Evolutionary conservation across 805 yeast species (phyloP), one percentile per base, ranked within the genome.

Genomic region (Tetrapisispora arboricola): DNA sequence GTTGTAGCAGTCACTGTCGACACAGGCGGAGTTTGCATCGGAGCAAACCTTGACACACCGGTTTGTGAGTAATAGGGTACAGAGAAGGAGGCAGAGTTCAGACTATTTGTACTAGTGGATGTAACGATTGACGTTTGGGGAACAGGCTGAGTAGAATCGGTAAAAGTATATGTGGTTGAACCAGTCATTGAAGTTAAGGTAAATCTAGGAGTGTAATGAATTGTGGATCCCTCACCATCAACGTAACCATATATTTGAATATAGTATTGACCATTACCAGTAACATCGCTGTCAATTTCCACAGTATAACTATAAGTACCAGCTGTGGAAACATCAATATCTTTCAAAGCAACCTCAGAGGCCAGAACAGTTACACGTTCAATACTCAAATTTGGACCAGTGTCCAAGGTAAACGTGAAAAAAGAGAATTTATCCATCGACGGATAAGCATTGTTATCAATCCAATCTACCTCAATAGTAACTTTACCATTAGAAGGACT

Each of bases 21-120:
- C 3, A 80, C 84, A 6, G 98, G 96, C 63, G 86, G 95, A 44
- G 69, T 58, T 64, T 88, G 96, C 95, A 87, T 85, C 40, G 96
- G 96, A 1, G 97, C 96, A 60, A 64, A 84, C 51, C 88, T 73
- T 9, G 84, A 75, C 17, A 50, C 61, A 24, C 95, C 95, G 0
- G 92, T 80, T 65, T 90, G 97, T 51, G 51, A 47, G 3, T 84
- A 73, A 64, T 88, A 90, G 2, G 94, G 72, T 6, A 87, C 65
- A 3, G 79, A 57, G 58, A 80, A 81, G 2, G 86, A 78, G 11
- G 58, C 61, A 25, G 66, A 60, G 49, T 66, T 70, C 21, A 67
- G 67, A 6, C 73, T 67, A 7, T 66, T 57, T 9, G 60, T 61
- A 2, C 70, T 71, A 1, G 72, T 60, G 9, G 59, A 58, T 3